Evolutionary conservation across 345 rosid species (phyloP).

Genomic region (Brassica napus): Da-Ae NC_063443.1:16955001-16955500

Average conservation of each 20-base stretch:
- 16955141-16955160: slow-evolving; percentile 43
- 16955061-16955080: slow-evolving; percentile 46
- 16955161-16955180: slow-evolving; percentile 24
- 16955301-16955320: not conserved
- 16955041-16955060: slow-evolving; percentile 87
- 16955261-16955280: not conserved
- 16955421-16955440: too few relatives aligned
- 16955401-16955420: not conserved
- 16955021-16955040: slow-evolving; percentile 69
- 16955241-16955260: not conserved
- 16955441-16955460: too few relatives aligned
- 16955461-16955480: not conserved
- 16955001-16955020: slow-evolving; percentile 89
- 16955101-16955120: slow-evolving; percentile 88
- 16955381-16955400: slow-evolving; percentile 31
- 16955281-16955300: not conserved
- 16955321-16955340: slow-evolving; percentile 7
- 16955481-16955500: not conserved
- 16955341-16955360: not conserved
- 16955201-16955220: slow-evolving; percentile 23
- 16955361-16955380: slow-evolving; percentile 2
- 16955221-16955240: slow-evolving; percentile 10
- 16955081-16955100: slow-evolving; percentile 88
- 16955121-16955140: slow-evolving; percentile 65
- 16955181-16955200: not conserved